A percentile compares a stretch with the other conserved stretches of the same genome.
Conservation (phyloP, 768 basidiomycete species). For the Paxillus rubicundulus region DNA sequence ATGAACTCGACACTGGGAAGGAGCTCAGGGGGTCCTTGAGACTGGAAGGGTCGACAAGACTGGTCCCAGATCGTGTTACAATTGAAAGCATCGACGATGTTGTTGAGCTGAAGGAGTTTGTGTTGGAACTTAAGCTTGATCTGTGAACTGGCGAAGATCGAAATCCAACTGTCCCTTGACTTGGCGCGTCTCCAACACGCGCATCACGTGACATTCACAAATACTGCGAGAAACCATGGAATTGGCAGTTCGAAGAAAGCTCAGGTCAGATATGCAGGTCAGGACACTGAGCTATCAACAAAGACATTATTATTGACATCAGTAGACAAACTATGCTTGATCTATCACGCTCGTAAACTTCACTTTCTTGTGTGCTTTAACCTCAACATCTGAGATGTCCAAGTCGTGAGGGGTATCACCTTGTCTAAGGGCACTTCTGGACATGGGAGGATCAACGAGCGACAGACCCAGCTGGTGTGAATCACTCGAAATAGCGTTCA, state of each 20-base stretch:
- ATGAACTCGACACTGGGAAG: constrained; percentile 37
- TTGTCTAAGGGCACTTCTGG: too few species aligned
- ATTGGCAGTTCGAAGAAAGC: too few species aligned
- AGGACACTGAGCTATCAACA: too few species aligned
- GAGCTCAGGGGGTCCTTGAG: constrained; percentile 46
- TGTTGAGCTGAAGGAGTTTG: neutral
- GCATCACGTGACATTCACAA: constrained; percentile 20
- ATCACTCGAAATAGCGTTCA: constrained; percentile 17
- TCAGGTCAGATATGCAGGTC: too few species aligned
- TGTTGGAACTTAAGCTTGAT: neutral
- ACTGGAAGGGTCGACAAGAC: constrained; percentile 43
- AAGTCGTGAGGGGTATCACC: neutral
- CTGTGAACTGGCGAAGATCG: neutral
- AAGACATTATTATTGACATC: too few species aligned
- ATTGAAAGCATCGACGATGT: constrained; percentile 50
- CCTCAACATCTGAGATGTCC: neutral
- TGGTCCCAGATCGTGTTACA: constrained; percentile 46
- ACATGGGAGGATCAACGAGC: constrained; percentile 9
- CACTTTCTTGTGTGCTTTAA: constrained; percentile 14
- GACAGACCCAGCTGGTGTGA: constrained; percentile 4
- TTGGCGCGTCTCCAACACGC: constrained; percentile 23
- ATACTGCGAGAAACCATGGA: too few species aligned
- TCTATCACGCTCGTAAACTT: constrained; percentile 8
- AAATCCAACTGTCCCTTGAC: neutral
- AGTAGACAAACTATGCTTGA: too few species aligned